Evolutionary conservation across 106 monocot species (phyloP).

Genomic region (Phalaenopsis aphrodite): DNA sequence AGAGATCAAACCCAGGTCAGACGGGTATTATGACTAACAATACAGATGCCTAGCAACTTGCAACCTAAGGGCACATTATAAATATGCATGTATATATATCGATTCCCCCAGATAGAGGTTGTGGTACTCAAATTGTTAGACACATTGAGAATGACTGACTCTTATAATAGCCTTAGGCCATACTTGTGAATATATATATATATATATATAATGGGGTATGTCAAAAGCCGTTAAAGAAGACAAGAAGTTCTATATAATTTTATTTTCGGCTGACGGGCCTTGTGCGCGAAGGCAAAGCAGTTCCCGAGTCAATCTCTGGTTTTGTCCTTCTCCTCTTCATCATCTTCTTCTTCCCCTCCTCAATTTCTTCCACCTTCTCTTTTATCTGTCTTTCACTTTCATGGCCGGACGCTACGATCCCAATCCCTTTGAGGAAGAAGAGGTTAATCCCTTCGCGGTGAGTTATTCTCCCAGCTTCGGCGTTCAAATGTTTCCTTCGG

Average conservation of each 20-base stretch:
- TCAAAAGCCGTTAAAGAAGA: not conserved
- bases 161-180: too few relatives aligned
- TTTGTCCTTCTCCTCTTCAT: not conserved
- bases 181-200: too few relatives aligned
- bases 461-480: constrained; percentile 3
- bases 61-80: too few relatives aligned
- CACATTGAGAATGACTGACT: too few relatives aligned
- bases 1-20: too few relatives aligned
- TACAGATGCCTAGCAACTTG: too few relatives aligned
- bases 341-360: not conserved
- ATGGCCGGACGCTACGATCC: constrained; percentile 70
- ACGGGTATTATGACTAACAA: too few relatives aligned
- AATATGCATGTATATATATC: too few relatives aligned
- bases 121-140: too few relatives aligned
- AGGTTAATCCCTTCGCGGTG: constrained; percentile 80
- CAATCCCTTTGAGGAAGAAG: constrained; percentile 83
- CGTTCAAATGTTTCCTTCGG: not conserved
- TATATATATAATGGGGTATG: not conserved
- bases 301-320: not conserved
- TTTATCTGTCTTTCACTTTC: not conserved
- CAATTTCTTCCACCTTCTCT: not conserved
- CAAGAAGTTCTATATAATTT: not conserved
- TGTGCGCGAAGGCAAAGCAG: not conserved
- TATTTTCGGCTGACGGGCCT: not conserved
- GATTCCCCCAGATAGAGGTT: too few relatives aligned